Base-by-base conservation (phyloP, 306 rosid genomes). In the Vicia faba region DNA sequence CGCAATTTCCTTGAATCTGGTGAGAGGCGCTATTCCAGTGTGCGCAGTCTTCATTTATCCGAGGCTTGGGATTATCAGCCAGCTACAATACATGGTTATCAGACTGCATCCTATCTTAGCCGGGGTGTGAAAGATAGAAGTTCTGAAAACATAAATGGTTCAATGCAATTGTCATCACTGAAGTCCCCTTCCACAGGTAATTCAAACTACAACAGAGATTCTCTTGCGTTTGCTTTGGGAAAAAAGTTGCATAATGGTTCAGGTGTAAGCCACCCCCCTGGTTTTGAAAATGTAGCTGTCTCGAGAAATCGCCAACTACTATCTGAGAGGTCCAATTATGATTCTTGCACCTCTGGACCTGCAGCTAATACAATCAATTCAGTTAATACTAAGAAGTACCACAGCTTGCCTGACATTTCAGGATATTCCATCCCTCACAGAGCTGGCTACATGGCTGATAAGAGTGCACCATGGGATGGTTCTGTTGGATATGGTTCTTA, bases 361-460 rank as follows among this genome's bases (percentile, higher is more conserved):
- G 77, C 79, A 8, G 96, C 82, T 45, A 86, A 35, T 77, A 55
- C 81, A 19, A 81, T 57, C 20, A 69, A 31, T 74, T 69, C 85
- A 74, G 75, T 84, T 68, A 85, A 86, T 83, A 64, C 87, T 5
- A 95, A 95, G 88, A 95, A 85, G 70, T 88, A 86, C 75, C 97
- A 84, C 75, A 95, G 99, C 75, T 79, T 81, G 81, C 99, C 99
- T 0, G 89, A 88, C 81, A 84, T 90, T 51, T 84, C 88, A 60
- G 88, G 84, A 65, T 75, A 65, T 15, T 38, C 64, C 53, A 58
- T 81, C 50, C 88, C 88, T 39, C 81, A 66, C 55, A 84, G 88
- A 66, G 89, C 79, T 70, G 77, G 71, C 20, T 80, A 82, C 50
- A 66, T 28, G 20, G 55, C 90, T 20, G 84, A 82, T 45, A 88